These are phyloP conservation scores for Fraxinus latifolia DNA, from an alignment of 305 asterid genomes.

Conservation along the genomic window DNA sequence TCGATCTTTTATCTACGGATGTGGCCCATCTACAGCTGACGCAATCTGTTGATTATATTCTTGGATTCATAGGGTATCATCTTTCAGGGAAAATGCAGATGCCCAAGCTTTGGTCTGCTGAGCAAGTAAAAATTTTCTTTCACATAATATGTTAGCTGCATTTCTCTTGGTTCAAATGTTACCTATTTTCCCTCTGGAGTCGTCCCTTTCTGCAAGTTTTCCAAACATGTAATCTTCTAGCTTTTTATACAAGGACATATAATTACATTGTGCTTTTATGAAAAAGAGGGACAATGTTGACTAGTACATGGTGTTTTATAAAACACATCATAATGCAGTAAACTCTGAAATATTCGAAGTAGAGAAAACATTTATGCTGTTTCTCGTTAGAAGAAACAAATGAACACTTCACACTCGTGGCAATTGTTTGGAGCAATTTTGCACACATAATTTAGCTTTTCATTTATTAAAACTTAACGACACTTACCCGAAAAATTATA, in stretches of 20 bases:
- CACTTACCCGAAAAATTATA: neutral
- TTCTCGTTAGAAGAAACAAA: neutral
- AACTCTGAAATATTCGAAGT: neutral
- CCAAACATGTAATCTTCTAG: neutral
- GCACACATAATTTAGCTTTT: neutral
- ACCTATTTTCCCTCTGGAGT: neutral
- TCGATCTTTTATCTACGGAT: slow-evolving; percentile 50
- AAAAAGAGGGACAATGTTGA: neutral
- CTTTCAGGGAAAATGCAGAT: slow-evolving; percentile 61
- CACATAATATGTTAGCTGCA: slow-evolving; percentile 1
- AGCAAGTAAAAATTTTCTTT: slow-evolving; percentile 51
- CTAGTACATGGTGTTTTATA: neutral
- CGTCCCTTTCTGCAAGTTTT: neutral
- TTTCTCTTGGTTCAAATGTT: neutral
- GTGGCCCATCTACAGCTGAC: slow-evolving; percentile 53
- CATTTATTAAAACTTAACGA: neutral
- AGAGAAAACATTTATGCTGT: neutral
- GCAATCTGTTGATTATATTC: slow-evolving; percentile 49
- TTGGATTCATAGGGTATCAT: slow-evolving; percentile 75
- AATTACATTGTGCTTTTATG: neutral
- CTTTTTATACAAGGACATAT: neutral
- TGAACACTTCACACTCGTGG: neutral
- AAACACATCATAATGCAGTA: neutral
- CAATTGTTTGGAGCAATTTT: neutral
- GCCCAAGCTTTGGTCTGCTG: slow-evolving; percentile 95